Conservation (phyloP, 352 stramenopile species). For the Phytophthora pini region DNA sequence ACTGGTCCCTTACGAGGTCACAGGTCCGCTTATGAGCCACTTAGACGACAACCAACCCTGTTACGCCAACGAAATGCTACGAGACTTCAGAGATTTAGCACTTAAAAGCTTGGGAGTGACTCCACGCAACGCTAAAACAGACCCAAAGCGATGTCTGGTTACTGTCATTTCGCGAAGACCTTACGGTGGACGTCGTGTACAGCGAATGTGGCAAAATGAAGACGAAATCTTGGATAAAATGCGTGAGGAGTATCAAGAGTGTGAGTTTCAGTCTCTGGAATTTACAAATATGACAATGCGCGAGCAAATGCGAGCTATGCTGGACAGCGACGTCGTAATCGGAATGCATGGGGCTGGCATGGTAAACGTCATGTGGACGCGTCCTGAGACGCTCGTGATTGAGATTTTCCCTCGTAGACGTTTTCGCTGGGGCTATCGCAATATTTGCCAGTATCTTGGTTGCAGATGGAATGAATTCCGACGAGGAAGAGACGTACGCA, state of each 20-base stretch:
- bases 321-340: constrained; percentile 74
- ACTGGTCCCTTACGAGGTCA: constrained; percentile 41
- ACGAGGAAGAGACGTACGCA: constrained; percentile 32
- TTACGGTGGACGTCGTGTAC: constrained; percentile 51
- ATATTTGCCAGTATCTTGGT: constrained; percentile 71
- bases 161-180: constrained; percentile 61
- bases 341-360: constrained; percentile 82
- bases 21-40: constrained; percentile 55
- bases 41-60: constrained; percentile 59
- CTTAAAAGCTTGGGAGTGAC: constrained; percentile 32
- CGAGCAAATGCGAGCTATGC: constrained; percentile 64
- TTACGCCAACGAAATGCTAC: constrained; percentile 23
- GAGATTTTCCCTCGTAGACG: constrained; percentile 68
- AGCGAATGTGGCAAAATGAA: constrained; percentile 70
- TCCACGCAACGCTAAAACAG: constrained; percentile 11
- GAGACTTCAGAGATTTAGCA: constrained; percentile 26
- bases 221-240: constrained; percentile 50
- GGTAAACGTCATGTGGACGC: constrained; percentile 75
- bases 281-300: constrained; percentile 58
- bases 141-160: constrained; percentile 29
- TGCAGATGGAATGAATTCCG: constrained; percentile 68
- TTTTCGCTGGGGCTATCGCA: constrained; percentile 73
- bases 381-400: constrained; percentile 53
- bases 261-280: constrained; percentile 59
- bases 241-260: constrained; percentile 46